Percentiles rank a stretch among this genome's conserved stretches.
Evolutionary conservation across 23 red algal species (phyloP).

Genomic region (Gracilaria vermiculophylla): DNA sequence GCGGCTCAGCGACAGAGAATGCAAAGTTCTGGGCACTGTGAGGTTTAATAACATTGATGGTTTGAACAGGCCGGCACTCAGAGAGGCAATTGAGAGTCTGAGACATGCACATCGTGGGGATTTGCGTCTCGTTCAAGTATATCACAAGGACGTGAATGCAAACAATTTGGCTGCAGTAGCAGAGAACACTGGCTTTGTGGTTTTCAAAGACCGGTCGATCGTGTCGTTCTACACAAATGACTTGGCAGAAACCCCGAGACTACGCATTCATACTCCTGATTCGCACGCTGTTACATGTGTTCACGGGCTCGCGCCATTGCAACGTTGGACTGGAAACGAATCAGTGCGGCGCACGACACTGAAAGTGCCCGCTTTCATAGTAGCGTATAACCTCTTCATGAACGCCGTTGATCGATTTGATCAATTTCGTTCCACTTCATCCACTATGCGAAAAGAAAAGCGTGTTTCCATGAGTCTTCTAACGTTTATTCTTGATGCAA

Average conservation of each 20-base stretch:
- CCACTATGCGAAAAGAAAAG: background rate
- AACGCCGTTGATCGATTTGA: constrained; percentile 2
- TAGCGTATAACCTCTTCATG: background rate
- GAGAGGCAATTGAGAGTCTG: background rate
- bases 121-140: background rate
- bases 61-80: background rate
- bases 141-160: background rate
- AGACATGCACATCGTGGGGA: background rate
- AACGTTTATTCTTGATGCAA: background rate
- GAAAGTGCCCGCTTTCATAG: background rate
- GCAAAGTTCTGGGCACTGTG: background rate
- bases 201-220: background rate
- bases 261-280: background rate
- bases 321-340: background rate
- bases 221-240: background rate
- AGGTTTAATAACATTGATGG: background rate
- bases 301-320: background rate
- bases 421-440: background rate
- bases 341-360: background rate
- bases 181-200: background rate
- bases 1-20: background rate
- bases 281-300: background rate
- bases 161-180: background rate
- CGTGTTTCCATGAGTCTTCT: background rate
- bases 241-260: background rate